Conservation (phyloP, 2,329 filamentous ascomycete species). For the Ophiostoma triangulosporum region DNA sequence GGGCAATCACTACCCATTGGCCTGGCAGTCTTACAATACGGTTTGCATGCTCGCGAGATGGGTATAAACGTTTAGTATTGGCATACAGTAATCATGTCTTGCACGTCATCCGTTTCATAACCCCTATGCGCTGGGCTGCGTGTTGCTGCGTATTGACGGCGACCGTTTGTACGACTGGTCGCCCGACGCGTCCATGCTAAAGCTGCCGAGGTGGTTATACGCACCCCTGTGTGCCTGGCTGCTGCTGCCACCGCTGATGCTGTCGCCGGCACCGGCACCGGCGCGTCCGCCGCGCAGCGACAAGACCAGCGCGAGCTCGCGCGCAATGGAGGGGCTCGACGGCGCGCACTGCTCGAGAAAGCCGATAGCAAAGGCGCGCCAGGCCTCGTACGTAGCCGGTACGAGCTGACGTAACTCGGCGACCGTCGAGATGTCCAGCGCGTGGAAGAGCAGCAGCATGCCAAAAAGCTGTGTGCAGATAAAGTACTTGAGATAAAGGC, state of each 20-base stretch:
- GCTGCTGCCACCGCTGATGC: not conserved
- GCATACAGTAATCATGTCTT: no score
- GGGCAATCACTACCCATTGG: no score
- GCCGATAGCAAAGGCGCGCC: slow-evolving; percentile 9
- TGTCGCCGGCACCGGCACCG: no score
- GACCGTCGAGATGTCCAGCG: slow-evolving; percentile 5
- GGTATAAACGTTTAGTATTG: no score
- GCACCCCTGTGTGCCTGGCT: not conserved
- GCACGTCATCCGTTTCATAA: no score
- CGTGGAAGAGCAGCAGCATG: slow-evolving; percentile 12
- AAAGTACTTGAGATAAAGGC: slow-evolving; percentile 13
- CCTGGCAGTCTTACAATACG: no score
- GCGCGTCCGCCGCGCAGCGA: not conserved
- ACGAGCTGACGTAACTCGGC: slow-evolving; percentile 7
- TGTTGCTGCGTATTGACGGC: not conserved
- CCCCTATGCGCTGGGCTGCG: not conserved
- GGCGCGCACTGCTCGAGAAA: slow-evolving; percentile 10
- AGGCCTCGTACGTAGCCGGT: slow-evolving; percentile 6
- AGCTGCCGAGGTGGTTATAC: not conserved
- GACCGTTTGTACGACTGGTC: not conserved
- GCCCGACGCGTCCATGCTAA: not conserved
- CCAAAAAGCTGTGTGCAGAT: slow-evolving; percentile 15
- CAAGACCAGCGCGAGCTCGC: slow-evolving; percentile 17
- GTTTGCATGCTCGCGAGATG: no score
- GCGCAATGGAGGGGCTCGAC: slow-evolving; percentile 10